These are phyloP conservation scores for Salix caprea DNA, from an alignment of 345 rosid genomes.

Conservation along the genomic window DNA sequence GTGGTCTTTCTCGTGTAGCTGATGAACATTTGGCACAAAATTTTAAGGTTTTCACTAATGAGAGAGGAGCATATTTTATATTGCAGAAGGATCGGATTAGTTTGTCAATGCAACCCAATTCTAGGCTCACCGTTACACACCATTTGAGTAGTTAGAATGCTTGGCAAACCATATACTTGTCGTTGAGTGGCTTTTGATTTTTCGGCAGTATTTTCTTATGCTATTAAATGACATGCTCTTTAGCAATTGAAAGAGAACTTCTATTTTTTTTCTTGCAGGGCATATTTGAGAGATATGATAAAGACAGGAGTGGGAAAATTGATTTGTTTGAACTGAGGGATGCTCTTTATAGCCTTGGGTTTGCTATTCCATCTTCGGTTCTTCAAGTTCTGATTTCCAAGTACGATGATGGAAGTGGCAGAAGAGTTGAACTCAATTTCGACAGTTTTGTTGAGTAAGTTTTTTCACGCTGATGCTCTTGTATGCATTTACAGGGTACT, in stretches of 20 bases:
- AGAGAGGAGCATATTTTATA: background rate
- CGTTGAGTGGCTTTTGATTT: background rate
- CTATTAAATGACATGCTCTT: background rate
- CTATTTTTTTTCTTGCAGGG: conserved; percentile 27
- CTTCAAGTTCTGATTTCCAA: conserved; percentile 48
- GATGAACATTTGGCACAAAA: background rate
- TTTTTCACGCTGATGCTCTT: background rate
- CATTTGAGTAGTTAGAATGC: no score
- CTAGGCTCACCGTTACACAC: background rate
- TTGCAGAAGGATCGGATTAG: background rate
- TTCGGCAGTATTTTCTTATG: background rate
- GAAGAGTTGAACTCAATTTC: conserved; percentile 45
- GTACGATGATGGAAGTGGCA: conserved; percentile 47
- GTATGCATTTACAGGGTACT: background rate
- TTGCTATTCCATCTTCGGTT: conserved; percentile 57
- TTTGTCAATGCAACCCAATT: background rate
- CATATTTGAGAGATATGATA: conserved; percentile 60
- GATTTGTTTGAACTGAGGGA: conserved; percentile 55
- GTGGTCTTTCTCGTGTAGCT: background rate
- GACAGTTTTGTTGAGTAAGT: conserved; percentile 67
- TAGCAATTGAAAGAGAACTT: background rate
- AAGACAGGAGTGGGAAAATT: conserved; percentile 61
- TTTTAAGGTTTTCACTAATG: background rate
- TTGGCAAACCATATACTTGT: no score
- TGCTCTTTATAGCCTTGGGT: conserved; percentile 56